Base-by-base conservation (phyloP, 2,329 filamentous ascomycete species). In the Colletotrichum chlorophyti region DNA sequence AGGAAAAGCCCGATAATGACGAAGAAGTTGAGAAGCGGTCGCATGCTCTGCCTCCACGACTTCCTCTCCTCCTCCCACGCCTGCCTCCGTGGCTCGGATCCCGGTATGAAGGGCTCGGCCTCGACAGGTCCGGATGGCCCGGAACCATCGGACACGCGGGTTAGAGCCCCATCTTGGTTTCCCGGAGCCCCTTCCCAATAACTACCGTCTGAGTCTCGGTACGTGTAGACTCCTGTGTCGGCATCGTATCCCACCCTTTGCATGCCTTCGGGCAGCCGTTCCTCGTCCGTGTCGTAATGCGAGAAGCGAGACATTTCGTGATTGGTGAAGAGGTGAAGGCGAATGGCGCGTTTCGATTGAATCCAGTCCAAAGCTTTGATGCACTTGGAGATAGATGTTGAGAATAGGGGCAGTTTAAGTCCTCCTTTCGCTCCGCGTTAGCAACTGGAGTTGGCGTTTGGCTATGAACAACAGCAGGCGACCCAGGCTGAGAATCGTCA, bases 1-100 rank as follows among this genome's bases (percentile, higher is more conserved):
- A 86, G 68, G 58, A 78, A 80, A 14, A 84, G 64, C 4, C 82
- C 72, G 50, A 84, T 74, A 31, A 86, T 68, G 60, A 85, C 69
- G 51, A 81, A 82, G 69, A 85, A 86, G 66, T 85, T 85, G 65
- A 86, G 73, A 62, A 86, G 72, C n/a, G 80, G 80, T 72, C 76
- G 77, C 71, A 82, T 72, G 58, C 82, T 79, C 29, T 77, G 75
- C 26, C 83, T 76, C 77, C 83, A 81, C 6, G 83, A 79, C 27
- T 72, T 70, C 34, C 68, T 72, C 63, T 60, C 58, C 29, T 47
- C 15, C 46, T 58, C 45, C 58, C 61, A 46, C 32, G 40, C 37
- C 21, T 32, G n/a, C 32, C 12, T 5, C 11, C 37, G 41, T 12
- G 10, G 26, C 15, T 37, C 47, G 17, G 38, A 23, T 26, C 11